Evolutionary conservation across 2,329 filamentous ascomycete species (phyloP), one percentile per base, ranked within the genome.

Genomic region (Hymenoscyphus repandus): DNA sequence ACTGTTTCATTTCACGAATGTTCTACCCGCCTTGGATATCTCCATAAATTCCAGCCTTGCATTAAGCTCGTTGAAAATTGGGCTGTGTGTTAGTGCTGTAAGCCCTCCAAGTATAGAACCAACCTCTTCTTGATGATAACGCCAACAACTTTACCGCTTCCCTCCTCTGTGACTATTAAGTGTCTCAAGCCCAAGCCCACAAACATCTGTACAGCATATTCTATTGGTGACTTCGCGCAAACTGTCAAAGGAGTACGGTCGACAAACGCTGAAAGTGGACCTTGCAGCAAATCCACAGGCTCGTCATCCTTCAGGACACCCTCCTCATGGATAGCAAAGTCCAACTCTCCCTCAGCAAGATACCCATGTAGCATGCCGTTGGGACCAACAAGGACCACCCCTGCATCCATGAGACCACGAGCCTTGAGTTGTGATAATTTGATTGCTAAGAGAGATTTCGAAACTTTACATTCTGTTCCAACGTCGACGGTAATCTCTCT

Each of bases 201-300:
- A 67, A 82, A 81, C 72, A 82, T 76, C 63, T 82, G 79, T 1
- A 80, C 74, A 1, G 72, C 76, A 62, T 78, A 79, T 62, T 83
- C 79, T 58, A 82, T 69, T 9, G 78, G 78, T 39, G 78, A 76
- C 40, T 71, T 71, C 1, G 69, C 71, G 49, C 70, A 74, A 5
- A 82, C 63, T 1, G 66, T 73, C 50, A 82, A 54, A 1, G 77
- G 78, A 13, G 75, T 80, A 1, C 72, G 68, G 59, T 82, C 78
- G 1, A 82, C 70, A 55, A 80, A 77, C 1, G 66, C 68, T 0
- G 68, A 66, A 11, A 82, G 58, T 42, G 62, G 52, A 5, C 65
- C 67, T 11, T 58, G 48, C 5, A 62, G 30, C 17, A 71, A 47
- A 50, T 71, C 69, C 0, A 72, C 55, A 13, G 49, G 51, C 10